Evolutionary conservation across 768 basidiomycete genomes (phyloP).

Genomic region (Galerina sulciceps): DNA sequence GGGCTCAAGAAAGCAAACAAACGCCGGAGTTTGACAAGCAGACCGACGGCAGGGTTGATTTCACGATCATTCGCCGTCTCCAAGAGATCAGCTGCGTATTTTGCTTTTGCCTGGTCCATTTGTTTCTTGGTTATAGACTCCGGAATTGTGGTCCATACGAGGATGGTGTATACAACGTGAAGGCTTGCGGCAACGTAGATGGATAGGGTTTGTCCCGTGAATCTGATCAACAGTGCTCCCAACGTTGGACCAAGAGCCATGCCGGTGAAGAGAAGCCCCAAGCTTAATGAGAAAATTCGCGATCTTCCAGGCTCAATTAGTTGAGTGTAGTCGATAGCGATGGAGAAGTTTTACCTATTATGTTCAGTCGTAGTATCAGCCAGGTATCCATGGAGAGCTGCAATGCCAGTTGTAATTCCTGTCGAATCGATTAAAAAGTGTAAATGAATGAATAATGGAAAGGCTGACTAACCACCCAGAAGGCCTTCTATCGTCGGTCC

Average conservation of each 20-base stretch:
- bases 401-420: constrained; percentile 57
- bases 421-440: constrained; percentile 4
- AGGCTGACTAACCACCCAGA: constrained; percentile 61
- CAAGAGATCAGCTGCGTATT: constrained; percentile 38
- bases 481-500: constrained; percentile 70
- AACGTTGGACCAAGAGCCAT: constrained; percentile 78
- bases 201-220: constrained; percentile 56
- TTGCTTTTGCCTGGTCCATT: constrained; percentile 43
- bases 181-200: constrained; percentile 63
- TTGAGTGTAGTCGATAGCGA: background rate
- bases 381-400: constrained; percentile 66
- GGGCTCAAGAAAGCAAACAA: constrained; percentile 72
- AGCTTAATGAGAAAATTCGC: constrained; percentile 62
- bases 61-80: constrained; percentile 19
- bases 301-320: constrained; percentile 45
- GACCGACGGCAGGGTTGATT: constrained; percentile 17
- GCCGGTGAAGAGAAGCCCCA: constrained; percentile 76
- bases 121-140: constrained; percentile 70
- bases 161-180: constrained; percentile 51
- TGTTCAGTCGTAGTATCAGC: constrained; percentile 66
- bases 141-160: constrained; percentile 68
- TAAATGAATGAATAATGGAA: background rate
- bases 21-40: constrained; percentile 45
- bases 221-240: constrained; percentile 65
- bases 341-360: constrained; percentile 44